Base-by-base conservation (phyloP, 257 asterid species). In the Forsythia suspensa region DNA sequence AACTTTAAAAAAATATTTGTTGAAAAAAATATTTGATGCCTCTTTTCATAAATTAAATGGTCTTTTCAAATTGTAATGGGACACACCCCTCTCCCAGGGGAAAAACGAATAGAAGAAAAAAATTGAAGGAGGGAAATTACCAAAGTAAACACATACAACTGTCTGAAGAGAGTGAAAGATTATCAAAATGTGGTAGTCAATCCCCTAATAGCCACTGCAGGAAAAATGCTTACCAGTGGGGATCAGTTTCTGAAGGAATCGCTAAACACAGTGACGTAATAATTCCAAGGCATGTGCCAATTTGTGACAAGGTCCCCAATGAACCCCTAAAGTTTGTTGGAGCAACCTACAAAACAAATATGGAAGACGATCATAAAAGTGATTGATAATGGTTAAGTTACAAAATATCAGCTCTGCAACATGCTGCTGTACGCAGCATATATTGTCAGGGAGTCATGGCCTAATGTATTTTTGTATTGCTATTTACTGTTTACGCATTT, bases 261-360 rank as follows among this genome's bases (percentile, higher is more conserved):
- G 86, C 98, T 65, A 92, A 85, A 85, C 68, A 68, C 24, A 94
- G 88, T 41, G 98, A 92, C 40, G 82, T 80, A 76, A 92, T 89
- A 74, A 94, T 87, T 69, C 98, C 98, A 74, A 92, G 86, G 82
- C 95, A 92, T n/a, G 98, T 94, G 52, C 98, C 98, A 57, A 94
- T 91, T 86, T 94, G 98, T 82, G 96, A 84, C 71, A 89, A 85
- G 40, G 96, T 86, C 76, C 96, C 97, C 82, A 92, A 77, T 37
- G 89, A 84, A 59, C 98, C 98, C 86, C 98, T 88, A 82, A 71
- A 88, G 76, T 89, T 92, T 40, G 95, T 94, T 80, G 97, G 97
- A 82, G 97, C 92, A 84, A 92, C 89, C 98, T 94, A 79, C 43
- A 81, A 82, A 80, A 85, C 73, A 77, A 76, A 41, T 20, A 74